Evolutionary conservation across 23 red algal species (phyloP), one percentile per base, ranked within the genome.

Genomic region (Cyanidioschyzon merolae): DNA sequence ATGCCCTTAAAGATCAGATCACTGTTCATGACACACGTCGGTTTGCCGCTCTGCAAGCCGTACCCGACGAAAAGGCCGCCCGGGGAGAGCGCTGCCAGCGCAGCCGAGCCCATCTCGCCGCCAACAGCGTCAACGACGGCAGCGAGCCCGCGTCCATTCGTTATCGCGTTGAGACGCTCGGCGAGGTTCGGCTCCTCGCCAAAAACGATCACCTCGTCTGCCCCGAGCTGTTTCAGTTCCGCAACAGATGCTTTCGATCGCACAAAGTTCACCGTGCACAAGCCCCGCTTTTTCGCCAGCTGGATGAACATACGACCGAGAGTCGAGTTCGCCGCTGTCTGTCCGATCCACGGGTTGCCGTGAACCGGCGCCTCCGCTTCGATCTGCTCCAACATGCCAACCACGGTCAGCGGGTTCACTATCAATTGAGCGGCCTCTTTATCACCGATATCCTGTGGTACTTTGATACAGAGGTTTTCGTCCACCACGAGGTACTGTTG

Each of bases 281-380:
- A 12, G 1, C 58, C 59, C 21, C 38, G 40, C 39, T 57, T 39
- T 67, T 59, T 81, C 0, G 78, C 78, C 17, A 31, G 39, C 38
- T 54, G 40, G 1, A 81, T 81, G 25, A 68, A 31, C 78, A 81
- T 57, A 24, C 78, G 40, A 17, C 78, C 78, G 21, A 81, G 38
- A 1, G 78, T 81, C n/a, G 78, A 81, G 78, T 81, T 81, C 17
- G 78, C 78, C 15, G 78, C 78, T 0, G 78, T 81, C 59, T 81
- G 78, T 32, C 37, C 59, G 0, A 81, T 81, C 78, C 78, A 81
- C 16, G 78, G 78, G 29, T 81, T 81, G 0, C 59, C 78, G 1
- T 71, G 1, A 17, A 81, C 58, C 39, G 59, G 45, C 1, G 68
- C 41, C 0, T 40, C 1, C 15, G 2, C 2, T 40, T 81, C 78